Base-by-base conservation (phyloP, 257 asterid species). In the Fraxinus quadrangulata region DNA sequence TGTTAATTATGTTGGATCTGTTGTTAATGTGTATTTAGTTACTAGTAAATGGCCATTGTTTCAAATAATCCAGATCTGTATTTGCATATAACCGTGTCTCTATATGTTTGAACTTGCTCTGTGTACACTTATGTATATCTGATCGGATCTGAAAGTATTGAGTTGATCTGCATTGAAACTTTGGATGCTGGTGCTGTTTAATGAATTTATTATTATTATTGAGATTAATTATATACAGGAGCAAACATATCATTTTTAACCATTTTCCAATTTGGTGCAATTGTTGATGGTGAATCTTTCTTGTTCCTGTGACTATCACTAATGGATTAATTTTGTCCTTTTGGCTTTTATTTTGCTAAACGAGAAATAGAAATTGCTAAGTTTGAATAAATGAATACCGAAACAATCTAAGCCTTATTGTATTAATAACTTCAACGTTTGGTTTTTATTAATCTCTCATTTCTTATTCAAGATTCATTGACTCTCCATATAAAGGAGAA, bases 1-100 rank as follows among this genome's bases (percentile, higher is more conserved):
- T 75, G 71, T 71, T 47, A 51, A 72, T 61, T 45, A 4, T 49
- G 78, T 54, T 59, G 17, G 81, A 82, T 82, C 78, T 79, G 81
- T 66, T 42, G 51, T 42, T 42, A 42, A 42, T 12, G 17, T 42
- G 17, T 42, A 42, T 42, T 42, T 42, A 42, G 51, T 42, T 59
- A 59, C 67, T 28, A 14, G 33, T 63, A 6, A 8, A 72, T 67
- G 73, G 6, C 70, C 14, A 49, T n/a, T 72, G 51, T 51, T 45
- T 39, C 39, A 49, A 16, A 14, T 39, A n/a, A 1, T 69, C 61
- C 59, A 1, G 42, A 51, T 66, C 28, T 68, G 39, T 47, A 49
- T 42, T 16, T 40, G n/a, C n/a, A 42, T 39, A 12, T 39, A 19
- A 9, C 26, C 21, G 16, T 37, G 30, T 14, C 14, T 49, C 28